Evolutionary conservation across 1,284 basidiomycete species (phyloP).

Genomic region (Sporisorium graminicola): DNA sequence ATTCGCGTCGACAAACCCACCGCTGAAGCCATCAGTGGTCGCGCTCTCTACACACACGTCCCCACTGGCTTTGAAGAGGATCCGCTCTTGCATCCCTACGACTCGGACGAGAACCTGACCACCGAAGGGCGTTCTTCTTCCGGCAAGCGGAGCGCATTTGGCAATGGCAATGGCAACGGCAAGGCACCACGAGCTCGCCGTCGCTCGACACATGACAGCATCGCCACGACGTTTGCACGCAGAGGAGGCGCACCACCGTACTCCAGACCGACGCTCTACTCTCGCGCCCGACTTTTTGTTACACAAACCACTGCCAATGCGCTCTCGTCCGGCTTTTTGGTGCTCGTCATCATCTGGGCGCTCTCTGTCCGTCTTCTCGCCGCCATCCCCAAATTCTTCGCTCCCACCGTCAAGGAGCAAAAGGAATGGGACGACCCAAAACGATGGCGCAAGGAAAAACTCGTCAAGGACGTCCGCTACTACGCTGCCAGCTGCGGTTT

Average conservation of each 20-base stretch:
- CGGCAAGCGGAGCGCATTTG: conserved; percentile 4
- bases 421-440: conserved; percentile 73
- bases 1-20: conserved; percentile 61
- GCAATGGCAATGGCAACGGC: conserved; percentile 6
- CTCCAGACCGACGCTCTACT: conserved; percentile 54
- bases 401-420: conserved; percentile 20
- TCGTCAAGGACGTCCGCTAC: conserved; percentile 74
- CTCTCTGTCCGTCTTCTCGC: conserved; percentile 57
- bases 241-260: conserved; percentile 61
- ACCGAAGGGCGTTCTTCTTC: conserved; percentile 1
- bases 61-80: conserved; percentile 59
- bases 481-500: conserved; percentile 75
- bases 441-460: conserved; percentile 72
- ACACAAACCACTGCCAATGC: conserved; percentile 72
- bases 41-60: conserved; percentile 58
- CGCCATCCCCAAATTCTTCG: conserved; percentile 46
- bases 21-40: conserved; percentile 48
- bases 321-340: conserved; percentile 74
- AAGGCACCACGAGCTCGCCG: conserved; percentile 8
- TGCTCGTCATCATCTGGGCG: conserved; percentile 71
- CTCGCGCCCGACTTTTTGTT: conserved; percentile 68
- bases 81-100: conserved; percentile 42
- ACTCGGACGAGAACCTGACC: conserved; percentile 16
- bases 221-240: conserved; percentile 45
- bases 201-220: conserved; percentile 19